Conservation (phyloP, 306 rosid genomes). For the Prunus davidiana region DNA sequence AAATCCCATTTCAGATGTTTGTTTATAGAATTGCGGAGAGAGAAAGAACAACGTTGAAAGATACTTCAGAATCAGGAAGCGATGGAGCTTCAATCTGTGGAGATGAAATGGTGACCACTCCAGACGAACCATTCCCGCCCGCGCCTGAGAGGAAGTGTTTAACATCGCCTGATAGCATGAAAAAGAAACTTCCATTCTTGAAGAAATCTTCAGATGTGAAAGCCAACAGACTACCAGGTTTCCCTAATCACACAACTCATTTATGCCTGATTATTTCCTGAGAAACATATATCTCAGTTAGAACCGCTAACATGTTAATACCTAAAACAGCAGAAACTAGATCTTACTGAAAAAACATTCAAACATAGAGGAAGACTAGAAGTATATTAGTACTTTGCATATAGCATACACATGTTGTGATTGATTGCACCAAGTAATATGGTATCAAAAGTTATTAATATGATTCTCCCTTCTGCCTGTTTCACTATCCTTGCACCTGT, state of each 20-base stretch:
- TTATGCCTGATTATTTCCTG: neutral
- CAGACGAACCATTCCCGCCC: slow-evolving; percentile 58
- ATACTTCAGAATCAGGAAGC: slow-evolving; percentile 74
- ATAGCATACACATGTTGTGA: too few species aligned
- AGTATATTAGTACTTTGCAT: too few species aligned
- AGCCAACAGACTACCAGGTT: slow-evolving; percentile 52
- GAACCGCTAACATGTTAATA: neutral
- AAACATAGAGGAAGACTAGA: too few species aligned
- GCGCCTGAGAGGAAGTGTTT: slow-evolving; percentile 44
- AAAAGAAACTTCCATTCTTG: slow-evolving; percentile 32
- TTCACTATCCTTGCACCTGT: neutral
- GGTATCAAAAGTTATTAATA: too few species aligned
- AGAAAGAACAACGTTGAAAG: slow-evolving; percentile 44
- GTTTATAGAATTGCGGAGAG: slow-evolving; percentile 55
- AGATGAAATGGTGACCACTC: slow-evolving; percentile 46
- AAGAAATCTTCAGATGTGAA: slow-evolving; percentile 48
- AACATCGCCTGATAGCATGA: slow-evolving; percentile 29
- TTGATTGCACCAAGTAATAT: too few species aligned
- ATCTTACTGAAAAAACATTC: too few species aligned
- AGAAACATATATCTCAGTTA: neutral
- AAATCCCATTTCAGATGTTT: slow-evolving; percentile 83
- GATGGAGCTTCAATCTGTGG: slow-evolving; percentile 69
- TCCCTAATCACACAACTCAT: neutral
- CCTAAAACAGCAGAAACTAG: neutral
- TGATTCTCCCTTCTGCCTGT: too few species aligned